phyloP scores from a whole-genome alignment of 345 rosid species.

The Erucastrum elatum region DNA sequence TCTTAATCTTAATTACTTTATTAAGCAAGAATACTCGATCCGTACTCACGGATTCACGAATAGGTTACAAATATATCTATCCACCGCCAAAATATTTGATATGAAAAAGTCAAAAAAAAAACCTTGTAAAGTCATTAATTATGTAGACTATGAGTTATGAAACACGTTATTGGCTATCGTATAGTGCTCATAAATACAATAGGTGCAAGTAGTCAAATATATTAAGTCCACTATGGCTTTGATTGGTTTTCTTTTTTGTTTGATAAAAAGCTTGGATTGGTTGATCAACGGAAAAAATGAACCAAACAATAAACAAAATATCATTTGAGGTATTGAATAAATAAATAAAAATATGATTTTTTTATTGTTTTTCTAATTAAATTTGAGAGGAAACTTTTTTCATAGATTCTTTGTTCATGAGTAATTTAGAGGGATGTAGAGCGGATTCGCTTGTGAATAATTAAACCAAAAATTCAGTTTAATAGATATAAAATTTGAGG shows the following conservation, averaged over 20 bases:
- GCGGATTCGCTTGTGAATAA: neutral
- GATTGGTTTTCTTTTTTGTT: too few species aligned
- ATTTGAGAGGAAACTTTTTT: neutral
- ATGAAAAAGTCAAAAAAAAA: neutral
- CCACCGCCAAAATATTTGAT: neutral
- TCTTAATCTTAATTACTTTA: too few species aligned
- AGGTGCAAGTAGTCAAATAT: conserved; percentile 15
- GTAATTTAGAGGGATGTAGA: neutral
- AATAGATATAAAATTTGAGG: neutral
- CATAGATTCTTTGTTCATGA: neutral
- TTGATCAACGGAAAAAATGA: neutral
- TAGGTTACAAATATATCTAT: conserved; percentile 4
- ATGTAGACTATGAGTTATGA: neutral
- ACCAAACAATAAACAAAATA: neutral
- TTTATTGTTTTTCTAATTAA: too few species aligned
- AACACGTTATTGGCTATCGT: conserved; percentile 18
- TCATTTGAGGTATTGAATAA: neutral
- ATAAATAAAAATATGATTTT: too few species aligned
- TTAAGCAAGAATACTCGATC: neutral
- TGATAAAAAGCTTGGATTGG: too few species aligned
- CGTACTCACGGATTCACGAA: neutral
- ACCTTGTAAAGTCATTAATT: neutral
- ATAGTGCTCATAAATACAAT: neutral
- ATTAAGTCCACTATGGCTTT: conserved; percentile 1
- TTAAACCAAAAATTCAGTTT: neutral